Base-by-base conservation (phyloP, 345 rosid genomes). In the Corchorus olitorius region DNA sequence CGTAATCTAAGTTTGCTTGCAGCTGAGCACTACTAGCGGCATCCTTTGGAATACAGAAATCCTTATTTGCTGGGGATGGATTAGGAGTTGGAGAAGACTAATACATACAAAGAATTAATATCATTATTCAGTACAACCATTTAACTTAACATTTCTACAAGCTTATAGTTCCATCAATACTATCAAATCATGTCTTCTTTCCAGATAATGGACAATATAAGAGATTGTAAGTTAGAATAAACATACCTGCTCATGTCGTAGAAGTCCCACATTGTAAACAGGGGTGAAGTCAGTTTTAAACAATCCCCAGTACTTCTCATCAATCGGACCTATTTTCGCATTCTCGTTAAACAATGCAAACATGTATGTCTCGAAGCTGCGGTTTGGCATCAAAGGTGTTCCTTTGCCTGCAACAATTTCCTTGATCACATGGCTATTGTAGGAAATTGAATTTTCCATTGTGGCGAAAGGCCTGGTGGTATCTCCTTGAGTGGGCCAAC, bases 291-390 rank as follows among this genome's bases (percentile, higher is more conserved):
- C 93, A 0, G 97, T 87, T 41, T 84, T 54, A 65, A 94, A 90
- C 77, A 94, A 76, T 4, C 98, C 98, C 85, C 92, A 94, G 76
- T 94, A 93, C 41, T 83, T 76, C 78, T 94, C 98, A 0, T 89
- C 88, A 6, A 83, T 76, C 0, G 91, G 78, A 16, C 97, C 97
- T 0, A 95, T 89, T 8, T 94, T 94, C 16, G 53, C 73, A 75
- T 91, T 93, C 92, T 94, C 98, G 6, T 94, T 89, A 17, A 94
- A 94, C 77, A 94, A 75, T 0, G 90, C 90, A 58, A 94, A 94
- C 66, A 94, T 84, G 77, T 86, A 93, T 0, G 93, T 90, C 84
- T 90, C 95, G 13, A 94, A 86, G 39, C 39, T 69, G 74, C 86
- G 78, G 4, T 85, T 86, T 2, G 97, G 98, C 98, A 91, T 91